Base-by-base conservation (phyloP, 257 asterid species). In the Ilex asprella region DNA sequence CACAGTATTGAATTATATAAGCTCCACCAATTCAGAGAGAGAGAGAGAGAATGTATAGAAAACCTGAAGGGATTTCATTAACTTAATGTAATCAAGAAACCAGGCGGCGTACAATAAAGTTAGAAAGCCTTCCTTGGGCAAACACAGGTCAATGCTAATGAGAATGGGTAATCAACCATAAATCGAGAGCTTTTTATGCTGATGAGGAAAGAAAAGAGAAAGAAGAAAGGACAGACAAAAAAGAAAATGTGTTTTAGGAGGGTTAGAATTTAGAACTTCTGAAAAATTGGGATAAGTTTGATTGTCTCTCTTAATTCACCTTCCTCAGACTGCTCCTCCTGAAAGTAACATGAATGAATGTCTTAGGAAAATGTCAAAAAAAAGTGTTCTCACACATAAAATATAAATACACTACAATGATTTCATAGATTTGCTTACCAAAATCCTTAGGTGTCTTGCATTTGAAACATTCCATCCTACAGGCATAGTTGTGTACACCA, bases 401-500 rank as follows among this genome's bases (percentile, higher is more conserved):
- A 35, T 3, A 58, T 8, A 30, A 30, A 49, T 39, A 52, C 16
- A 63, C 50, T 30, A 54, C 14, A 65, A 54, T 30, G 54, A 16
- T 29, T 39, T 21, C 27, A 39, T 13, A 51, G 30, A 16, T 30
- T 51, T 50, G 27, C 79, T 67, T 74, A 83, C 96, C 81, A 66
- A 54, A 84, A 67, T 80, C 94, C 73, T 66, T 79, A 0, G 88
- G 86, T 6, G 81, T 64, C 61, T 72, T 82, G 91, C 95, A 89
- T 69, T 82, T 86, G 39, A 64, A 80, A 59, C 96, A 89, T 75
- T 84, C 87, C 58, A 59, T 67, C 78, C 95, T 86, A 77, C 86
- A 78, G 16, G 96, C 96, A 67, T 86, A 88, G 62, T 88, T 86
- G 43, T 89, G 96, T 67, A 71, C 73, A 58, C 87, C 82, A 50